Conservation (phyloP, 129 eudicot species). For the Sambucus nigra region DNA sequence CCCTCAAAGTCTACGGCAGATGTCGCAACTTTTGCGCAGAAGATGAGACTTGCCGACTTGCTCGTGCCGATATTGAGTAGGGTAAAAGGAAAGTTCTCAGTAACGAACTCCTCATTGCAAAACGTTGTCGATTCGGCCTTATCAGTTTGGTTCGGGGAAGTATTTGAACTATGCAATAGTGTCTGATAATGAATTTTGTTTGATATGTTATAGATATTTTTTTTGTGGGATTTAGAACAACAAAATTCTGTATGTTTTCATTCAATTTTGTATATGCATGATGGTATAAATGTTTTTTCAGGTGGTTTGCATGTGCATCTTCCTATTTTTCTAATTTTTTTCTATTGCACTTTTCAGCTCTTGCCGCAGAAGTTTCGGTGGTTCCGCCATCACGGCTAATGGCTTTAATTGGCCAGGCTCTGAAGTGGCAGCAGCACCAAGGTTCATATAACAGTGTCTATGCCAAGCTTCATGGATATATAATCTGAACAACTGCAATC, state of each 20-base stretch:
- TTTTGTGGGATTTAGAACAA: background rate
- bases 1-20: too few species aligned
- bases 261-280: background rate
- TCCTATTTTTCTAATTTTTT: background rate
- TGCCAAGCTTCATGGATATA: background rate
- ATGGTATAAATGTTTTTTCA: background rate
- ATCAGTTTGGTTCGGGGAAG: too few species aligned
- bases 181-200: too few species aligned
- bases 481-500: background rate
- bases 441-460: constrained; percentile 26
- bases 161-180: too few species aligned
- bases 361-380: constrained; percentile 95
- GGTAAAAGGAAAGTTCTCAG: too few species aligned
- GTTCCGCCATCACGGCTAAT: constrained; percentile 96
- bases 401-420: constrained; percentile 96
- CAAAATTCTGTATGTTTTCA: background rate
- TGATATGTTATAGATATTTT: background rate
- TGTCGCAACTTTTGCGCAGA: too few species aligned
- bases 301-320: background rate
- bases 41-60: too few species aligned
- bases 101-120: too few species aligned
- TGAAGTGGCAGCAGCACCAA: constrained; percentile 99
- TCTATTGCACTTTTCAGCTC: constrained; percentile 39
- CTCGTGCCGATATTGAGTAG: too few species aligned
- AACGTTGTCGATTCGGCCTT: too few species aligned